Evolutionary conservation across 805 yeast genomes (phyloP).

Genomic region (Starmerella etchellsii): DNA sequence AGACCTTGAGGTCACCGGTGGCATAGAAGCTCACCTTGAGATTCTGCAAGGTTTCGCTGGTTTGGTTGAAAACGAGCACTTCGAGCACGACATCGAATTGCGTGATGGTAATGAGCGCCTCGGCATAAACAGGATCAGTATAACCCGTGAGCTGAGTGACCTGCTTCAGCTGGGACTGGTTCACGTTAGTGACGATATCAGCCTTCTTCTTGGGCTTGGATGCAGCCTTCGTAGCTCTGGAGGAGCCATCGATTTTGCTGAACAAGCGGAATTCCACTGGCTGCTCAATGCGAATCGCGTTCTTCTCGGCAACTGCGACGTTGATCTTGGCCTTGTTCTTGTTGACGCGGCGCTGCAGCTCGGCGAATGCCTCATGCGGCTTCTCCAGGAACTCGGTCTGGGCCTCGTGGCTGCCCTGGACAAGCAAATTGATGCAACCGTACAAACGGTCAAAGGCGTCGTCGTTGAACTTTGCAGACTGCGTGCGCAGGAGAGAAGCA

Average conservation of each 20-base stretch:
- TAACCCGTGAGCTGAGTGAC: constrained; percentile 94
- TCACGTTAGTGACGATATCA: constrained; percentile 4
- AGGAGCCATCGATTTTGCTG: constrained; percentile 7
- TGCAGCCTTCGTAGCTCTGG: not conserved
- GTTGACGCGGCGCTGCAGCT: constrained; percentile 45
- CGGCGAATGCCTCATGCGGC: constrained; percentile 70
- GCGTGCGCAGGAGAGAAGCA: constrained; percentile 83
- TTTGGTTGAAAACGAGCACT: constrained; percentile 87
- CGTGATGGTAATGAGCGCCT: constrained; percentile 89
- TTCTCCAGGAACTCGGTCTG: constrained; percentile 72
- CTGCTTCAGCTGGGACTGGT: constrained; percentile 67
- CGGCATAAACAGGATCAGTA: constrained; percentile 96
- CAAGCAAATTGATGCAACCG: constrained; percentile 69
- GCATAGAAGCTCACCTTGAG: constrained; percentile 91
- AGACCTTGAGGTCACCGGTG: constrained; percentile 86
- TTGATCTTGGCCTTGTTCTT: constrained; percentile 19
- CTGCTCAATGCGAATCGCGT: constrained; percentile 30
- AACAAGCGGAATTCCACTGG: constrained; percentile 22
- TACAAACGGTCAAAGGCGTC: constrained; percentile 92
- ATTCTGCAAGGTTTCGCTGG: constrained; percentile 76
- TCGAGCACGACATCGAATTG: constrained; percentile 94
- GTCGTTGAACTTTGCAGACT: constrained; percentile 79
- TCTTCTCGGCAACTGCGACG: constrained; percentile 38
- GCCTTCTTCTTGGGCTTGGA: not conserved
- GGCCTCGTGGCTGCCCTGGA: constrained; percentile 37